A percentile compares a stretch with the other conserved stretches of the same genome.
These are phyloP conservation scores for Trametopsis cervina DNA, from an alignment of 768 basidiomycete species.

Conservation along the genomic window DNA sequence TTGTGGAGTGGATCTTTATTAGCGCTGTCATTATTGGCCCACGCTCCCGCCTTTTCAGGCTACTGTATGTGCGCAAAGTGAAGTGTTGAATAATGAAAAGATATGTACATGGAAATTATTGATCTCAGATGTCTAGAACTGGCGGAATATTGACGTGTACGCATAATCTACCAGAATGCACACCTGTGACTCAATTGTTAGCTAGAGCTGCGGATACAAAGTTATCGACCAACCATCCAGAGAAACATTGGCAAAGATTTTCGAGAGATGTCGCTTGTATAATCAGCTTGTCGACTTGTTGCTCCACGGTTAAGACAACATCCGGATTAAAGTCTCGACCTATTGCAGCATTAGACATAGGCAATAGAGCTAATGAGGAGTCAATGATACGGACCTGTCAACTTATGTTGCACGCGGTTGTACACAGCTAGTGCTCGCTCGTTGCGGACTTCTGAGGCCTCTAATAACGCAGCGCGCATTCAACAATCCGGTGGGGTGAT, in stretches of 20 bases:
- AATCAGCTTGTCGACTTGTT: slow-evolving; percentile 91
- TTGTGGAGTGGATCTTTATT: too few relatives aligned
- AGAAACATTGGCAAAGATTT: slow-evolving; percentile 95
- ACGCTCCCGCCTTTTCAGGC: too few relatives aligned
- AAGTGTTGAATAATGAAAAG: too few relatives aligned
- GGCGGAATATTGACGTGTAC: too few relatives aligned
- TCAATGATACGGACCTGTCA: slow-evolving; percentile 62
- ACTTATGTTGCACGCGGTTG: slow-evolving; percentile 90
- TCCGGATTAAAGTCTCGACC: slow-evolving; percentile 94
- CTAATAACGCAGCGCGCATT: slow-evolving; percentile 32
- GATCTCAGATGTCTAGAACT: too few relatives aligned
- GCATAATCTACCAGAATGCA: background rate
- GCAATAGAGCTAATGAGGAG: background rate
- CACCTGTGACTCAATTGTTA: too few relatives aligned
- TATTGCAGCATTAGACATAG: slow-evolving; percentile 22
- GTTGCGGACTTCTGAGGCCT: slow-evolving; percentile 82
- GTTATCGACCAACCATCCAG: slow-evolving; percentile 86
- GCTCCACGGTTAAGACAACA: slow-evolving; percentile 58
- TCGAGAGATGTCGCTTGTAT: slow-evolving; percentile 89
- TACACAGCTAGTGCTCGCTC: slow-evolving; percentile 87
- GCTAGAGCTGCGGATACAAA: too few relatives aligned
- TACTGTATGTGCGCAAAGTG: too few relatives aligned
- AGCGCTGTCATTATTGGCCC: too few relatives aligned
- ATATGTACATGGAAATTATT: too few relatives aligned
- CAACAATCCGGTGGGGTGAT: slow-evolving; percentile 1